These are phyloP conservation scores for Lachancea waltii DNA, from an alignment of 805 yeast species.

Conservation along the genomic window DNA sequence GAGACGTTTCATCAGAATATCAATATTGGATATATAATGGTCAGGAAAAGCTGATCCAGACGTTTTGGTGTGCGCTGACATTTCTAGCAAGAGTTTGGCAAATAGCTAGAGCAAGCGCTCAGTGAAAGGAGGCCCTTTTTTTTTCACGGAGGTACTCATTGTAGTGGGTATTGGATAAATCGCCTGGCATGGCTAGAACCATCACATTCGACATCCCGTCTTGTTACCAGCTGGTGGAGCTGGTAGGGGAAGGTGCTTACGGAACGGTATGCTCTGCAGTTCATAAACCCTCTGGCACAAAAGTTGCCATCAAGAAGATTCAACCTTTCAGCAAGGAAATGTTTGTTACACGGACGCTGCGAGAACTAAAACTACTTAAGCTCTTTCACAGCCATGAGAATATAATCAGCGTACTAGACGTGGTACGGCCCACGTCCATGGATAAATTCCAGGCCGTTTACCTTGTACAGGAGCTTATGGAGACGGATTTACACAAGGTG, in stretches of 20 bases:
- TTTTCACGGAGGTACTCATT: too few relatives aligned
- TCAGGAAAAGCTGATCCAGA: too few relatives aligned
- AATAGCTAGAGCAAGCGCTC: too few relatives aligned
- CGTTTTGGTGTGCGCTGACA: too few relatives aligned
- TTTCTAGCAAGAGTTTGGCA: too few relatives aligned
- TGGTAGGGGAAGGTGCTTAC: conserved; percentile 77
- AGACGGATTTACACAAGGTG: conserved; percentile 60
- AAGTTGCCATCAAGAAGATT: conserved; percentile 73
- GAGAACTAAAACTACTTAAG: conserved; percentile 61
- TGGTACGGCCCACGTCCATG: conserved; percentile 54
- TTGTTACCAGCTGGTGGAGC: conserved; percentile 51
- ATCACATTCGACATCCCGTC: conserved; percentile 58
- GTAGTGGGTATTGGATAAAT: too few relatives aligned
- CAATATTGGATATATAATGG: too few relatives aligned
- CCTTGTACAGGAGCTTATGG: conserved; percentile 72
- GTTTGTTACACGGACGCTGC: conserved; percentile 60
- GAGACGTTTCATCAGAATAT: not conserved
- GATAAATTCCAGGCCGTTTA: conserved; percentile 67
- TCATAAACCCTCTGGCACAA: conserved; percentile 51
- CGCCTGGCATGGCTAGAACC: conserved; percentile 30
- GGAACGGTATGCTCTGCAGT: conserved; percentile 70
- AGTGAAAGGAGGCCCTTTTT: too few relatives aligned
- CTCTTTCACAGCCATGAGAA: conserved; percentile 67
- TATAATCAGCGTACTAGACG: conserved; percentile 58
- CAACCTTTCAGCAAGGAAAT: conserved; percentile 62